phyloP scores from a whole-genome alignment of 2,329 filamentous ascomycete genomes.

The Neopestalotiopsis sp. region DNA sequence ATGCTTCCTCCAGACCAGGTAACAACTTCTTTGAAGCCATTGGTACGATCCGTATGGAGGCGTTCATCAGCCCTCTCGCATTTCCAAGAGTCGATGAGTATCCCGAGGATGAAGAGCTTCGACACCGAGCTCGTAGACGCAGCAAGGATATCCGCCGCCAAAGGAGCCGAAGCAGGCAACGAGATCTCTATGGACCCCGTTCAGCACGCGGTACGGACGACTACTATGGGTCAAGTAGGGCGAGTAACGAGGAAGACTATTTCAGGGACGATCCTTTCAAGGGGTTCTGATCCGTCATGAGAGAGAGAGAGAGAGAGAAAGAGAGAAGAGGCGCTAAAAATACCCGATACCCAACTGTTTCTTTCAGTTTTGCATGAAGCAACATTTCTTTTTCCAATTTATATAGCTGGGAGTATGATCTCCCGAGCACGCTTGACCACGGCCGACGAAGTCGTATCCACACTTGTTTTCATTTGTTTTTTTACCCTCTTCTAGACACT shows the following conservation, averaged over 20 bases:
- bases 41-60: constrained; percentile 95
- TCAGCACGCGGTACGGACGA: constrained; percentile 53
- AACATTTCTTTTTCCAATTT: not conserved
- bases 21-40: constrained; percentile 83
- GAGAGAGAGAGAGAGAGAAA: not conserved
- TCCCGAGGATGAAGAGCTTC: constrained; percentile 55
- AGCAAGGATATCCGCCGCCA: constrained; percentile 61
- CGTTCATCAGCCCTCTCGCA: constrained; percentile 77
- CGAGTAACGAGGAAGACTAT: constrained; percentile 59
- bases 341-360: constrained; percentile 10
- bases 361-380: not conserved
- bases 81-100: constrained; percentile 52
- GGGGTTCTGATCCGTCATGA: constrained; percentile 52
- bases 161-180: constrained; percentile 57
- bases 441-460: no score
- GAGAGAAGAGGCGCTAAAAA: not conserved
- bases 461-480: no score
- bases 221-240: constrained; percentile 51
- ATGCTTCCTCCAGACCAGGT: constrained; percentile 54
- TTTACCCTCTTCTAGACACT: no score
- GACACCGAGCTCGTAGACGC: constrained; percentile 51
- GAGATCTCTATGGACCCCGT: constrained; percentile 56
- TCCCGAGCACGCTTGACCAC: no score
- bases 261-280: constrained; percentile 66
- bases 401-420: not conserved